Evolutionary conservation across 805 yeast genomes (phyloP).

Genomic region (Groenewaldozyma salmanticensis): DNA sequence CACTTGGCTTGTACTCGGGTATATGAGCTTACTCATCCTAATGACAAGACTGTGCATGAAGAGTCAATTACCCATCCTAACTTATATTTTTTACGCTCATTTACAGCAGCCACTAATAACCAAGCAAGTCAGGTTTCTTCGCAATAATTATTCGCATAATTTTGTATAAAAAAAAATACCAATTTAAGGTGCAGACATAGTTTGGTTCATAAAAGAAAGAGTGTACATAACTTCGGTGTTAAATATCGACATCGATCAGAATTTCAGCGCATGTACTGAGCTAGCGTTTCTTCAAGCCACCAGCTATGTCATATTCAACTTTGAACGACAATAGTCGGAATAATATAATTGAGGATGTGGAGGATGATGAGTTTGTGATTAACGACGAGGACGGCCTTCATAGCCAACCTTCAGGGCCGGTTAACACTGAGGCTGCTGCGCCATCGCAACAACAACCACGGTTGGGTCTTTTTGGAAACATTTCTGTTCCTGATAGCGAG

Average conservation of each 20-base stretch:
- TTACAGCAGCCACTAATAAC: constrained; percentile 7
- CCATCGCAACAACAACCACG: neutral
- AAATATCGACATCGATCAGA: too few species aligned
- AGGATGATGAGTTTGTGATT: constrained; percentile 16
- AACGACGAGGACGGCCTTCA: constrained; percentile 15
- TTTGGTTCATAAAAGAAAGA: too few species aligned
- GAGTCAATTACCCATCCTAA: constrained; percentile 78
- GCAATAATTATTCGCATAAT: too few species aligned
- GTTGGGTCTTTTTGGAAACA: neutral
- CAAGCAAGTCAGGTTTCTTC: too few species aligned
- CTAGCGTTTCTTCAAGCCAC: too few species aligned
- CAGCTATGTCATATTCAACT: constrained; percentile 13
- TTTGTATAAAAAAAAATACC: too few species aligned
- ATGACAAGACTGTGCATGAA: constrained; percentile 26
- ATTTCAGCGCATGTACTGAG: too few species aligned
- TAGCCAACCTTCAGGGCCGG: neutral
- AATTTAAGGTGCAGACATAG: too few species aligned
- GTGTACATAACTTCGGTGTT: too few species aligned
- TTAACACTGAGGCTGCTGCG: constrained; percentile 1
- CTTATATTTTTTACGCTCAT: constrained; percentile 62
- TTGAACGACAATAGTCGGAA: constrained; percentile 5
- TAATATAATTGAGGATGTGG: constrained; percentile 6
- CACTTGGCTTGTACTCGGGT: constrained; percentile 86
- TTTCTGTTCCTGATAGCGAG: constrained; percentile 14
- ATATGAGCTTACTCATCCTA: constrained; percentile 55